Conservation (phyloP, 176 grass and related monocot species). For the Poa pratensis region DNA sequence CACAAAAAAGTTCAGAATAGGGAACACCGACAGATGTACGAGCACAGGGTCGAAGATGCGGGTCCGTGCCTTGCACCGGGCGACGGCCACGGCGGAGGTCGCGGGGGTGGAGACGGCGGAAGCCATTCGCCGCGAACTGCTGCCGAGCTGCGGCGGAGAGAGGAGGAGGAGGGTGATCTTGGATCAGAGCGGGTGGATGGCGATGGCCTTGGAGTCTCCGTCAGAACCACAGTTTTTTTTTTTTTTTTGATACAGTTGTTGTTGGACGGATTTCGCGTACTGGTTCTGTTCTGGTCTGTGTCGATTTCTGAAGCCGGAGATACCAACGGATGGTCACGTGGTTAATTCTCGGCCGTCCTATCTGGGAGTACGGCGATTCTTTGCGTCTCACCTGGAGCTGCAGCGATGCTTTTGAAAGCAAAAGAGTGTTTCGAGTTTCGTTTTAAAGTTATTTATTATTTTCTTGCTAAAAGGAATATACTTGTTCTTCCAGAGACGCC, state of each 20-base stretch:
- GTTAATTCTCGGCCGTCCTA: not conserved
- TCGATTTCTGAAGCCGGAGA: not conserved
- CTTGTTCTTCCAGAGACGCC: no score
- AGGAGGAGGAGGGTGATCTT: not conserved
- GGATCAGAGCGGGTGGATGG: conserved; percentile 37
- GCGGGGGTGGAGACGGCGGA: conserved; percentile 38
- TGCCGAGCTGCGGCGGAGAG: not conserved
- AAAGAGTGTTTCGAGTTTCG: no score
- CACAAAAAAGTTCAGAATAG: not conserved
- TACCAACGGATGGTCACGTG: not conserved
- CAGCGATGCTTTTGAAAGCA: no score
- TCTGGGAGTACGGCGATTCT: not conserved
- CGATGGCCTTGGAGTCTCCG: conserved; percentile 50
- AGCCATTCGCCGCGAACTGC: conserved; percentile 27
- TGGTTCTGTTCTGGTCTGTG: not conserved
- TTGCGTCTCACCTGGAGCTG: no score
- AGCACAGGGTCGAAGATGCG: not conserved
- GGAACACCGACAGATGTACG: not conserved
- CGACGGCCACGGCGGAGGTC: conserved; percentile 36
- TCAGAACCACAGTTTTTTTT: no score
- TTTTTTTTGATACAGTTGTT: no score
- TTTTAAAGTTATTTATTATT: no score
- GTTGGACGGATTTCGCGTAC: not conserved
- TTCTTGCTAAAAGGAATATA: no score
- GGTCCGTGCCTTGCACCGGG: conserved; percentile 42